A percentile compares a stretch with the other conserved stretches of the same genome.
phyloP scores from a whole-genome alignment of 2,329 filamentous ascomycete species.

The Metarhizium brunneum region DNA sequence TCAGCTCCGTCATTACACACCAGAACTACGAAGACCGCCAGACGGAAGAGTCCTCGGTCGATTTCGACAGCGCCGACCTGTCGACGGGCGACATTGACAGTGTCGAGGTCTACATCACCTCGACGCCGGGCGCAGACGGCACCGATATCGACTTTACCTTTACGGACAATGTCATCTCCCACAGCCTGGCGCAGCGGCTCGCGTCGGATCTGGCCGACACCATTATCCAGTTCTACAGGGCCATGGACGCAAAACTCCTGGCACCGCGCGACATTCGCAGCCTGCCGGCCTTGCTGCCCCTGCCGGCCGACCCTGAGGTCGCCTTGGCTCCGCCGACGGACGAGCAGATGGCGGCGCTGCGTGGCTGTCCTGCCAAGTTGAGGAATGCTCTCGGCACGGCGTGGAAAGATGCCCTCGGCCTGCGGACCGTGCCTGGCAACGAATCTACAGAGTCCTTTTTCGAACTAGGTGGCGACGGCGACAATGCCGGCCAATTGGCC shows the following conservation, averaged over 20 bases:
- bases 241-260: not conserved
- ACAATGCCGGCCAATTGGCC: conserved; percentile 1
- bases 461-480: not conserved
- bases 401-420: not conserved
- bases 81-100: conserved; percentile 3
- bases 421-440: not conserved
- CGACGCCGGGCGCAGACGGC: not conserved
- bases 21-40: not conserved
- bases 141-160: not conserved
- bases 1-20: conserved; percentile 2
- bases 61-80: conserved; percentile 2
- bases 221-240: not conserved
- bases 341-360: not conserved
- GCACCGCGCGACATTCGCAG: not conserved
- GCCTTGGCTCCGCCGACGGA: too few species aligned
- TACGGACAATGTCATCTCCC: conserved; percentile 1
- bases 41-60: not conserved
- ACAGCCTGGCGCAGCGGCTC: not conserved
- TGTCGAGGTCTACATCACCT: conserved; percentile 3
- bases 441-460: not conserved
- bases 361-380: not conserved
- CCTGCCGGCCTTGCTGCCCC: not conserved
- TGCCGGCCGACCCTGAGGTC: not conserved
- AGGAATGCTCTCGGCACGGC: not conserved
- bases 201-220: not conserved